Evolutionary conservation across 768 basidiomycete species (phyloP).

Genomic region (Suillus cothurnatus): DNA sequence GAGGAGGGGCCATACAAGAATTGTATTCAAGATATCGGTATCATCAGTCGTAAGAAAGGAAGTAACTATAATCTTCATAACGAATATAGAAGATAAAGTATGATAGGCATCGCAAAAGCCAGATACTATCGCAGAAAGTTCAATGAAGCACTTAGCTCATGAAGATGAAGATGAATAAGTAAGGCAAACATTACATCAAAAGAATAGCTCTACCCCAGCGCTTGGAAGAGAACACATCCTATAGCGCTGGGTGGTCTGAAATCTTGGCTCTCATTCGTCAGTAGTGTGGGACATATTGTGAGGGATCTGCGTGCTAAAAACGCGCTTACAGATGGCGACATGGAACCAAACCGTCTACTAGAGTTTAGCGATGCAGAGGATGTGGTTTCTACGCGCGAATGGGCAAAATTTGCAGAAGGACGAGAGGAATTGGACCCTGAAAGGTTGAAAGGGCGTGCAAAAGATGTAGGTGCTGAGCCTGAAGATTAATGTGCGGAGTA

Average conservation of each 20-base stretch:
- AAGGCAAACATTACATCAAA: neutral
- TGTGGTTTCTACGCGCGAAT: slow-evolving; percentile 38
- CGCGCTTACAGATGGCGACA: slow-evolving; percentile 54
- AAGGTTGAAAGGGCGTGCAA: slow-evolving; percentile 43
- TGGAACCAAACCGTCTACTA: slow-evolving; percentile 38
- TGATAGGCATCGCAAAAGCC: slow-evolving; percentile 13
- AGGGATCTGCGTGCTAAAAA: slow-evolving; percentile 40
- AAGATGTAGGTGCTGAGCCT: slow-evolving; percentile 55
- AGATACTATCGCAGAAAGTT: slow-evolving; percentile 3
- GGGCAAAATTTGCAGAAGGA: slow-evolving; percentile 40
- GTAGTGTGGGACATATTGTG: slow-evolving; percentile 1
- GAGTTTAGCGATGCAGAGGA: slow-evolving; percentile 47
- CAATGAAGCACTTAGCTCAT: neutral
- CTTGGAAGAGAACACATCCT: neutral
- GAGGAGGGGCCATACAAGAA: neutral
- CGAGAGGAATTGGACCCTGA: slow-evolving; percentile 58
- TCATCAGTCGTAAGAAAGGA: slow-evolving; percentile 6
- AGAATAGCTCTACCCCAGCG: slow-evolving; percentile 3
- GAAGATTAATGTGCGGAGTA: slow-evolving; percentile 43
- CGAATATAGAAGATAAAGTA: slow-evolving; percentile 1
- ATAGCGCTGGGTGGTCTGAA: neutral
- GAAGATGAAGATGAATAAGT: neutral
- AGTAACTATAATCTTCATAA: neutral
- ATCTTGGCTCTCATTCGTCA: slow-evolving; percentile 1
- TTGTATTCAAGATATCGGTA: neutral